Conservation (phyloP, 768 basidiomycete genomes). For the Obba rivulosa region DNA sequence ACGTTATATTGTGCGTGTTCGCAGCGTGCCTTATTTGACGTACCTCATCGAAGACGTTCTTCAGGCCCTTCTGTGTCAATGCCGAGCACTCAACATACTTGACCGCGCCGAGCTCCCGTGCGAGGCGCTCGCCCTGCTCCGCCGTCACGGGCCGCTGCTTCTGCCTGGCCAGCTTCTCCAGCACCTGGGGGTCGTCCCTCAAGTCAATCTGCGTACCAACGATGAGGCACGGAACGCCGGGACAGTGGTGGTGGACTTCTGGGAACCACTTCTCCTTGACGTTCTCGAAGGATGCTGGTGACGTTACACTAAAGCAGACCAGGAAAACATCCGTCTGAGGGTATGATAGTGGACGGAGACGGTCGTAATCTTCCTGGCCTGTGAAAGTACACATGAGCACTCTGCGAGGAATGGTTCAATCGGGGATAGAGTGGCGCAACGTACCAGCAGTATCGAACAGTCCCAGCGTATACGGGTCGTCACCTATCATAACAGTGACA, state of each 20-base stretch:
- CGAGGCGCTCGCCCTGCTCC: constrained; percentile 90
- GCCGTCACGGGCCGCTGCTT: constrained; percentile 89
- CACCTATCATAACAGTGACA: constrained; percentile 99
- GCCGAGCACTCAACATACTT: constrained; percentile 99
- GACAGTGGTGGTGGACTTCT: constrained; percentile 99
- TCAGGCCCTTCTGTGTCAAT: constrained; percentile 97
- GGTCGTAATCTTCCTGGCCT: constrained; percentile 99
- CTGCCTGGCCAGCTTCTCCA: constrained; percentile 93
- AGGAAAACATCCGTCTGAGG: constrained; percentile 99
- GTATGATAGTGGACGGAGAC: constrained; percentile 97
- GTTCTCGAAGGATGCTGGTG: constrained; percentile 98
- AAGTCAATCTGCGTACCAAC: constrained; percentile 98
- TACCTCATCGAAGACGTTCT: constrained; percentile 99
- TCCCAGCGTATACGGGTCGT: constrained; percentile 97
- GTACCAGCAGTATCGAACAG: constrained; percentile 97
- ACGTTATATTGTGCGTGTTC: not conserved
- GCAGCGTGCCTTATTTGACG: constrained; percentile 26
- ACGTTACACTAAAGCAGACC: constrained; percentile 98
- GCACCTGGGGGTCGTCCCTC: constrained; percentile 87
- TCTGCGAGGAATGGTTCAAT: not conserved
- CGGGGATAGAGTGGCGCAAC: constrained; percentile 24
- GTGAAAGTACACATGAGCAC: constrained; percentile 12
- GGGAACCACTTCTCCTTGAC: constrained; percentile 99
- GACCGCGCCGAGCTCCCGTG: constrained; percentile 96
- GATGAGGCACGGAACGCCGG: constrained; percentile 97